Conservation (phyloP, 441 rosid species). For the Populus hybrid region DNA sequence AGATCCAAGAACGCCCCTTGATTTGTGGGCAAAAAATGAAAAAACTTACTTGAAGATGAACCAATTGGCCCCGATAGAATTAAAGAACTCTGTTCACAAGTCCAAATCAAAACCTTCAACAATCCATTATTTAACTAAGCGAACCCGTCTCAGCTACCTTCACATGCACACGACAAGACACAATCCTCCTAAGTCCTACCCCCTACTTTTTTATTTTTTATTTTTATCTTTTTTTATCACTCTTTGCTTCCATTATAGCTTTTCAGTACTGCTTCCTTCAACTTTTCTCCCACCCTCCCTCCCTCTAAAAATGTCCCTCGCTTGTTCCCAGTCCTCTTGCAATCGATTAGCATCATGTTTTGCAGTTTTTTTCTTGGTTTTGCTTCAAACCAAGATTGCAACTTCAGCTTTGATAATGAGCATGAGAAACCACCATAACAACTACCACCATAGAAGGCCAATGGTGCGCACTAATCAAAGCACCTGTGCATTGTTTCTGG, state of each 20-base stretch:
- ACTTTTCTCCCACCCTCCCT: not conserved
- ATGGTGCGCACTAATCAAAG: constrained; percentile 39
- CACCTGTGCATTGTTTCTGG: constrained; percentile 61
- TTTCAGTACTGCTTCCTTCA: not conserved
- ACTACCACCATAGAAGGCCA: constrained; percentile 42
- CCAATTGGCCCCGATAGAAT: not conserved
- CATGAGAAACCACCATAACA: constrained; percentile 36
- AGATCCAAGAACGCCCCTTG: not conserved
- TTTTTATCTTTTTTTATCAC: not conserved
- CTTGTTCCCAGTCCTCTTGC: not conserved
- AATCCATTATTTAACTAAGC: constrained; percentile 11
- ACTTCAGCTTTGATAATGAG: constrained; percentile 49
- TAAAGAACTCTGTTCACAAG: not conserved
- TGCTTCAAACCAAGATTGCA: constrained; percentile 34
- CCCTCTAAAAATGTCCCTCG: not conserved
- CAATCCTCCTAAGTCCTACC: not conserved
- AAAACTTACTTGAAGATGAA: not conserved
- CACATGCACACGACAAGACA: constrained; percentile 19
- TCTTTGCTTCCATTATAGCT: not conserved
- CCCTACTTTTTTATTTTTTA: not conserved
- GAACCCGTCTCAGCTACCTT: constrained; percentile 17
- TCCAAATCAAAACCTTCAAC: not conserved
- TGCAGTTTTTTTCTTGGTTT: constrained; percentile 31
- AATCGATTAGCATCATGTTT: constrained; percentile 23
- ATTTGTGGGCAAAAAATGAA: not conserved